A percentile compares a stretch with the other conserved stretches of the same genome.
phyloP scores from a whole-genome alignment of 1,284 basidiomycete species.

The Uromyces viciae-fabae region DNA sequence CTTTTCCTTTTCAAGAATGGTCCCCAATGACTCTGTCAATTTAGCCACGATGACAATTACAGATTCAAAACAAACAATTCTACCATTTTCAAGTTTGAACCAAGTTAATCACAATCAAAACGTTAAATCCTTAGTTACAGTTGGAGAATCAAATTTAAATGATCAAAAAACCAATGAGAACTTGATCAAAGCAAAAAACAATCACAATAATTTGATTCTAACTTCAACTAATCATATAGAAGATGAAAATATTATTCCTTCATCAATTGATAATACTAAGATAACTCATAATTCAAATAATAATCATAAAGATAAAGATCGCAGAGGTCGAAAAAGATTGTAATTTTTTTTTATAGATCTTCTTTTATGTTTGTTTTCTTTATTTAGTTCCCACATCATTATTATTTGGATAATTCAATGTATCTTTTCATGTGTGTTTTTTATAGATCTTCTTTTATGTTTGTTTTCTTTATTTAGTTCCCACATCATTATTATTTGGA shows the following conservation, averaged over 20 bases:
- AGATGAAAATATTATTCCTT: constrained; percentile 29
- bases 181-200: background rate
- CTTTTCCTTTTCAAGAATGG: background rate
- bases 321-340: constrained; percentile 37
- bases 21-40: background rate
- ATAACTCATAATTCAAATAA: background rate
- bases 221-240: constrained; percentile 6
- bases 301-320: constrained; percentile 37
- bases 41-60: background rate
- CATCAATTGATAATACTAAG: background rate
- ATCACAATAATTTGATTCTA: background rate
- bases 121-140: background rate
- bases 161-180: background rate
- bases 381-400: too few species aligned
- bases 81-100: constrained; percentile 18
- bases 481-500: too few species aligned
- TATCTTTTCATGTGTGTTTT: too few species aligned
- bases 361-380: too few species aligned
- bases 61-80: constrained; percentile 7
- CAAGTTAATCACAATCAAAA: constrained; percentile 11
- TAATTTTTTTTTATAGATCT: background rate
- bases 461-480: too few species aligned
- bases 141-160: background rate
- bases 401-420: too few species aligned
- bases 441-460: too few species aligned